Evolutionary conservation across 1,284 basidiomycete genomes (phyloP), one percentile per base, ranked within the genome.

Genomic region (Moesziomyces parantarcticus): DNA sequence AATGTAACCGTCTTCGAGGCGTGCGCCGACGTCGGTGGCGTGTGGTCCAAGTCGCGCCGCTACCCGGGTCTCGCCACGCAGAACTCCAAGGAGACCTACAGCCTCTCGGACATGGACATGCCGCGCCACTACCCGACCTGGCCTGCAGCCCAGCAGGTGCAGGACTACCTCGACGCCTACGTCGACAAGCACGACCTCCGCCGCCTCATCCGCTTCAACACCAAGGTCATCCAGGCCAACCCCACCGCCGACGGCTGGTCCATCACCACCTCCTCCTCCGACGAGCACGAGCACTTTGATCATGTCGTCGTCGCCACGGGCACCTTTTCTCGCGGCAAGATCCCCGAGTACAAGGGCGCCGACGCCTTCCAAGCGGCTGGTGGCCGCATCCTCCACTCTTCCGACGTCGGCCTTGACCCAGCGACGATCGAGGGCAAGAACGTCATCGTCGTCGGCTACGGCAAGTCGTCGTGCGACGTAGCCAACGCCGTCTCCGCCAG

Each of bases 61-160:
- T 79, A 80, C 40, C 75, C 75, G 29, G 78, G 78, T 26, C 54
- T 79, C 13, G 61, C 70, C 14, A 79, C 78, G 0, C 78, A 80
- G 44, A 80, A 80, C 59, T 66, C 71, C 18, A 80, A 80, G 42
- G 58, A 79, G 36, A 80, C 78, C 2, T 80, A 80, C 62, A 63
- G 59, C 43, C 65, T 80, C 4, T 66, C 58, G 21, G 77, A 79
- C 36, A 62, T 80, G 71, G 53, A 58, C 36, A 80, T 80, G 78
- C 78, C 78, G 13, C 52, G 62, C 3, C 60, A 71, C 50, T 79
- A 77, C 43, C 71, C 66, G 14, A 58, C 76, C 21, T 80, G 78
- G 78, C 78, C 78, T 4, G 40, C 66, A 0, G 78, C 77, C 3
- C 58, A 68, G 25, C 78, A 80, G 58, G 78, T 80, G 14, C 75